Evolutionary conservation across 805 yeast species (phyloP).

Genomic region (Wickerhamomyces tratensis): DNA sequence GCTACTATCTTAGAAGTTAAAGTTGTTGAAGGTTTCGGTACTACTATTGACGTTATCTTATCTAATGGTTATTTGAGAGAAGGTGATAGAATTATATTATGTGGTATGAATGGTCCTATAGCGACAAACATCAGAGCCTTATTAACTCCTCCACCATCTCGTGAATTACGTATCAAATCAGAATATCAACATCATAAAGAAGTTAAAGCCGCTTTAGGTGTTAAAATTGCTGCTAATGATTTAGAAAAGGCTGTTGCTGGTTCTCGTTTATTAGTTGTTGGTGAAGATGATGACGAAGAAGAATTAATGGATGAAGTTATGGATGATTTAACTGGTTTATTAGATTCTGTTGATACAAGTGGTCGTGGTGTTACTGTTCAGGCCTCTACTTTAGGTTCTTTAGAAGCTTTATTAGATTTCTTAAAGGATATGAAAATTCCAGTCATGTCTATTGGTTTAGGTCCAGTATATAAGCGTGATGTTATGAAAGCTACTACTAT

Average conservation of each 20-base stretch:
- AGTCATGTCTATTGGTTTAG: constrained; percentile 95
- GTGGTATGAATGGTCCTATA: constrained; percentile 98
- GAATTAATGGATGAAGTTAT: constrained; percentile 96
- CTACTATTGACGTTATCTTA: constrained; percentile 94
- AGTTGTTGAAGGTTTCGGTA: constrained; percentile 97
- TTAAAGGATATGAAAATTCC: constrained; percentile 98
- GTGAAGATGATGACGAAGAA: constrained; percentile 96
- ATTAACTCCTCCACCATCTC: constrained; percentile 93
- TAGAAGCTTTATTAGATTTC: constrained; percentile 95
- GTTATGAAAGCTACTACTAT: constrained; percentile 95
- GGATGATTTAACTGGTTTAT: constrained; percentile 93
- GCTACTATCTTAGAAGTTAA: constrained; percentile 97
- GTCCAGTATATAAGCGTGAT: constrained; percentile 97
- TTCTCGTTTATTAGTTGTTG: constrained; percentile 88
- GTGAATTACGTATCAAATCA: constrained; percentile 94
- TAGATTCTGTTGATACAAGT: constrained; percentile 88
- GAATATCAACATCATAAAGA: constrained; percentile 94
- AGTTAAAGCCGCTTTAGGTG: constrained; percentile 98
- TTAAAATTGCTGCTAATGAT: constrained; percentile 95
- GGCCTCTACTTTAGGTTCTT: constrained; percentile 96
- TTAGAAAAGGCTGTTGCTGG: constrained; percentile 99
- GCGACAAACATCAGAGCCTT: constrained; percentile 94
- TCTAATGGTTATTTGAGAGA: constrained; percentile 94
- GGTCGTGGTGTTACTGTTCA: constrained; percentile 98
- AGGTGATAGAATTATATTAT: constrained; percentile 90